Base-by-base conservation (phyloP, 2,329 filamentous ascomycete genomes). In the Thermothelomyces thermophilus region DNA sequence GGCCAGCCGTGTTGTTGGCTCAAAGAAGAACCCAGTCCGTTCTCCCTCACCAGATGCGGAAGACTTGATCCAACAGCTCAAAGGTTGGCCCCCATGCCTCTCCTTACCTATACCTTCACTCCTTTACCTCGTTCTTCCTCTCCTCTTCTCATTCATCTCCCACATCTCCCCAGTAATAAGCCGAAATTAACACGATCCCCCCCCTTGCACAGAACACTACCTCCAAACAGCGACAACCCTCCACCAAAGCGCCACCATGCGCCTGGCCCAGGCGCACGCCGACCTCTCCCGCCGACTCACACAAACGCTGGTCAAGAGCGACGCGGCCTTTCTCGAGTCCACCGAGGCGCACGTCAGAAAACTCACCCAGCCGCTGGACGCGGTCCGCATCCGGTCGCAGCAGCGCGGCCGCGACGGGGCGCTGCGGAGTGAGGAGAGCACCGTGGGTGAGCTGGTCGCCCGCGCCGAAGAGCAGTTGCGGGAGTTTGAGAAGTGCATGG, bases 141-240 rank as follows among this genome's bases (percentile, higher is more conserved):
- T 9, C 34, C 6, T 5, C 13, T 34, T 34, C 6, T 34, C 13
- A 14, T 34, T 16, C 2, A 14, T 41, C 10, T 41, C 20, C 20
- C 37, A 34, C 20, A n/a, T 17, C 9, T 10, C 10, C 20, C n/a
- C n/a, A n/a, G n/a, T n/a, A n/a, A n/a, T n/a, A n/a, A n/a, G n/a
- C n/a, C n/a, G n/a, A n/a, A n/a, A n/a, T n/a, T 9, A 40, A 28
- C 30, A 8, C 4, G 31, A 30, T 20, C 9, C 36, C 8, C n/a
- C 17, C 14, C 14, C 14, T 16, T n/a, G 1, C 14, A n/a, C 34
- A 57, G 53, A 57, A 31, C 50, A 59, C 50, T 57, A 56, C 48
- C 44, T 49, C 33, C 34, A 41, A 6, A 56, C 42, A 6, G 57
- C 55, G 16, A 46, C 50, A 2, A 50, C 33, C 13, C 46, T 57